A percentile compares a stretch with the other conserved stretches of the same genome.
phyloP scores from a whole-genome alignment of 2,329 filamentous ascomycete species.

The Fusarium sororula region DNA sequence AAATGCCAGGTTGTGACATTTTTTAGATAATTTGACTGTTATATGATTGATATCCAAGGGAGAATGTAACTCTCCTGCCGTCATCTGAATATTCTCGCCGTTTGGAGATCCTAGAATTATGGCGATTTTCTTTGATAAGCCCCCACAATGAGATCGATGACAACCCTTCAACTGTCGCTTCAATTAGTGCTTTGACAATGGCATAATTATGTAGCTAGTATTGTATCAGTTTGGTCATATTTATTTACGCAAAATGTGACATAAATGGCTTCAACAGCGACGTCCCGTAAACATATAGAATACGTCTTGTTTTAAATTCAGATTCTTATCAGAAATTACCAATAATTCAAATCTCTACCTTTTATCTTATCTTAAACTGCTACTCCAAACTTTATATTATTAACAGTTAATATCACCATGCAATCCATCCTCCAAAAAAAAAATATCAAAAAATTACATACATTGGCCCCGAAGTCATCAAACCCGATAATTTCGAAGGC shows the following conservation, averaged over 20 bases:
- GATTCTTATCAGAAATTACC: neutral
- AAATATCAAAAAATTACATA: conserved; percentile 15
- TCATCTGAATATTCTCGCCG: no score
- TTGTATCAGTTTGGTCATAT: no score
- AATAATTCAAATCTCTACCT: no score
- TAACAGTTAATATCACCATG: conserved; percentile 30
- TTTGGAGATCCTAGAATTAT: accelerated
- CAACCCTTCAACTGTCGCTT: accelerated
- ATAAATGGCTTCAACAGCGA: neutral
- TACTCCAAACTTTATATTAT: neutral
- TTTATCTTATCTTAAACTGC: accelerated
- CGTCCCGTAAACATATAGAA: neutral
- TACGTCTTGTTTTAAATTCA: neutral
- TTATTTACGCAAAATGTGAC: no score
- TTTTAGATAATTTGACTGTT: accelerated
- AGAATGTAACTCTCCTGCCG: accelerated
- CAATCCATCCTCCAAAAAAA: conserved; percentile 50
- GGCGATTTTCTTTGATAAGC: no score
- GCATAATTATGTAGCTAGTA: accelerated
- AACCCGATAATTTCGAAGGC: no score
- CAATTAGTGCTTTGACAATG: no score
- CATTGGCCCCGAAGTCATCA: conserved; percentile 46
- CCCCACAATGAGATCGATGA: accelerated
- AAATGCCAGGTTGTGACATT: no score
- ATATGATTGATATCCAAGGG: accelerated